A percentile compares a stretch with the other conserved stretches of the same genome.
These are phyloP conservation scores for Limonium bicolor DNA, from an alignment of 148 eudicot genomes.

Conservation along the genomic window DNA sequence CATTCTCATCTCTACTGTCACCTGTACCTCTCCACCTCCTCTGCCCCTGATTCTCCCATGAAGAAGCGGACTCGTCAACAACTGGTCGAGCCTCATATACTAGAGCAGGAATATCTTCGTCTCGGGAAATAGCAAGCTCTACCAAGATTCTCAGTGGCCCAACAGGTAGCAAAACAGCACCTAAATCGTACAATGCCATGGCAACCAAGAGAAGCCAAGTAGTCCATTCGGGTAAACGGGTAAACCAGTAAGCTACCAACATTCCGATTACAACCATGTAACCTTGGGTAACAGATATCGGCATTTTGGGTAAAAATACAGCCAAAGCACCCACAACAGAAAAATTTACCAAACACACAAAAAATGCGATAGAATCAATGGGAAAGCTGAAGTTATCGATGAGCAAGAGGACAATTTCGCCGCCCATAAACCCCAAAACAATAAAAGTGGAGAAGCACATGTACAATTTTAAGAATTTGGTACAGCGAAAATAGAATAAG, in stretches of 20 bases:
- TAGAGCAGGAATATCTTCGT: slow-evolving; percentile 91
- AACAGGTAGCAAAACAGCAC: slow-evolving; percentile 84
- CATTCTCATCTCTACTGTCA: slow-evolving; percentile 10
- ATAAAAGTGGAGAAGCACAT: slow-evolving; percentile 81
- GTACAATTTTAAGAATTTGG: slow-evolving; percentile 74
- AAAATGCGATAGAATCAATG: slow-evolving; percentile 48
- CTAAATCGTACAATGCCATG: slow-evolving; percentile 82
- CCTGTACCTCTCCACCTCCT: slow-evolving; percentile 62
- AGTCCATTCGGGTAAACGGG: slow-evolving; percentile 93
- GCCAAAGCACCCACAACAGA: slow-evolving; percentile 76
- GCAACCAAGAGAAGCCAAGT: slow-evolving; percentile 94
- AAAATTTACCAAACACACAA: slow-evolving; percentile 46
- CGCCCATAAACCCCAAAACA: slow-evolving; percentile 81
- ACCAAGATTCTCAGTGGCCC: slow-evolving; percentile 85
- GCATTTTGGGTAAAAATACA: slow-evolving; percentile 58
- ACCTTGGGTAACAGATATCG: slow-evolving; percentile 56
- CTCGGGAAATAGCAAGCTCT: slow-evolving; percentile 84
- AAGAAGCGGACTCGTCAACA: slow-evolving; percentile 18
- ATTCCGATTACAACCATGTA: slow-evolving; percentile 85
- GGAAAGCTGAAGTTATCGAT: slow-evolving; percentile 26
- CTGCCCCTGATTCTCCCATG: slow-evolving; percentile 8
- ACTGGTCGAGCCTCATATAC: slow-evolving; percentile 96
- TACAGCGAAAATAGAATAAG: slow-evolving; percentile 69
- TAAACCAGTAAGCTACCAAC: slow-evolving; percentile 92
- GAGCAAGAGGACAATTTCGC: slow-evolving; percentile 41